Percentiles rank a stretch among this genome's conserved stretches.
Conservation (phyloP, 2,329 filamentous ascomycete genomes). For the Pezicula carpinea region DNA sequence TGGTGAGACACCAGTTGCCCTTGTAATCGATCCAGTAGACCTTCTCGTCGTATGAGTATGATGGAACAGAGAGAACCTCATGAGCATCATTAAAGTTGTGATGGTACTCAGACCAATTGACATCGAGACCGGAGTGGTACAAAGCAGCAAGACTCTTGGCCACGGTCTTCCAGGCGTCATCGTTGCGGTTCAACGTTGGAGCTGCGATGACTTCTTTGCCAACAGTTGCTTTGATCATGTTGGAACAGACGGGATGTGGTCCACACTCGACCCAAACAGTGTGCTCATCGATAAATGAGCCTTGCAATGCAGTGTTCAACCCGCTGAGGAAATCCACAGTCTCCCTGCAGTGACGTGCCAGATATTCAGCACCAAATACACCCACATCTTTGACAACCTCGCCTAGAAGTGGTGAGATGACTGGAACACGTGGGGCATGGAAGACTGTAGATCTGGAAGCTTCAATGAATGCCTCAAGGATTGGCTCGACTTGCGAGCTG, state of each 20-base stretch:
- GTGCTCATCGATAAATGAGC: constrained; percentile 57
- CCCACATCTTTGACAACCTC: constrained; percentile 53
- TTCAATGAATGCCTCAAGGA: constrained; percentile 53
- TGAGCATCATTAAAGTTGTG: constrained; percentile 47
- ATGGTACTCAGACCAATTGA: constrained; percentile 57
- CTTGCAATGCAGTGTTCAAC: constrained; percentile 52
- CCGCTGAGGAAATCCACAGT: constrained; percentile 65
- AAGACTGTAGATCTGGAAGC: constrained; percentile 48
- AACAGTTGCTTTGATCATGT: constrained; percentile 62
- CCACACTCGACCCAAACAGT: constrained; percentile 69
- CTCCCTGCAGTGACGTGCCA: constrained; percentile 62
- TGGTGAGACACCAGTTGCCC: constrained; percentile 58
- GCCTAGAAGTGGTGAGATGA: constrained; percentile 64
- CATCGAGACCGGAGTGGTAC: constrained; percentile 52
- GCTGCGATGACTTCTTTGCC: constrained; percentile 32
- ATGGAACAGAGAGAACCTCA: constrained; percentile 50
- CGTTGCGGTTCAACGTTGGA: constrained; percentile 44
- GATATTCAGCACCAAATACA: constrained; percentile 55
- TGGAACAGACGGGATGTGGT: constrained; percentile 63
- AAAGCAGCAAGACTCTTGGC: constrained; percentile 50
- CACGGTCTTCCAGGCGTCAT: constrained; percentile 52
- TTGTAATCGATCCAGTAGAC: constrained; percentile 42
- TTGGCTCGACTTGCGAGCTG: constrained; percentile 58
- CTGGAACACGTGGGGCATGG: constrained; percentile 49
- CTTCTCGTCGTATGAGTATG: constrained; percentile 59